Evolutionary conservation across 495 filamentous ascomycete genomes (phyloP).

Genomic region (Penicillium daleae): DNA sequence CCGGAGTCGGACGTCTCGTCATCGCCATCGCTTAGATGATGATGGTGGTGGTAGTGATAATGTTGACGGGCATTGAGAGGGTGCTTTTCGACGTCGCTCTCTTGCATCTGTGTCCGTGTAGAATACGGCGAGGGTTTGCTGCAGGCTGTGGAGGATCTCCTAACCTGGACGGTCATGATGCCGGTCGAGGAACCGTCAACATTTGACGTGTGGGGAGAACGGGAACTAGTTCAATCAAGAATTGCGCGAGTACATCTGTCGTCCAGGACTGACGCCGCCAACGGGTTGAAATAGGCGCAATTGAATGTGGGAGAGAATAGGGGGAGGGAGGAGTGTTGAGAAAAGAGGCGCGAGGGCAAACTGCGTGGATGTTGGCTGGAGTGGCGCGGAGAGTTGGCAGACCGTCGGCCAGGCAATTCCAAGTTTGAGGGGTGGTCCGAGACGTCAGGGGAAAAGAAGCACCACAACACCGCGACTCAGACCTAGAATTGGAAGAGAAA

Average conservation of each 20-base stretch:
- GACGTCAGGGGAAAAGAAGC: background rate
- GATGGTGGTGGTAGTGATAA: conserved; percentile 24
- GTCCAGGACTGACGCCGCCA: conserved; percentile 5
- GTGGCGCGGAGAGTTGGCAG: conserved; percentile 12
- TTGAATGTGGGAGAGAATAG: conserved; percentile 5
- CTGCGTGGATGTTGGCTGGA: background rate
- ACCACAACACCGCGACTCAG: background rate
- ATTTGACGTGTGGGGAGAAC: conserved; percentile 17
- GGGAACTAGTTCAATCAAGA: conserved; percentile 8
- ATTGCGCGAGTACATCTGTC: conserved; percentile 17
- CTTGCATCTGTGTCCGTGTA: conserved; percentile 16
- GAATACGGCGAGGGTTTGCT: conserved; percentile 33
- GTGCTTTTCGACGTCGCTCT: conserved; percentile 45
- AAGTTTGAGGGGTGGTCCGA: background rate
- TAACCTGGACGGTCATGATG: conserved; percentile 45
- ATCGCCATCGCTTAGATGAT: conserved; percentile 31
- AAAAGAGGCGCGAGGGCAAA: conserved; percentile 18
- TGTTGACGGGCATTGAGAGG: conserved; percentile 26
- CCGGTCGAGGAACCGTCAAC: conserved; percentile 19
- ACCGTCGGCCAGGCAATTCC: conserved; percentile 35
- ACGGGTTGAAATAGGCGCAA: background rate
- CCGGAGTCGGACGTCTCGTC: conserved; percentile 30
- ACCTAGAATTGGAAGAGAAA: background rate
- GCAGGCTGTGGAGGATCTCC: conserved; percentile 40
- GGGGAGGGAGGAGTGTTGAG: conserved; percentile 1